These are phyloP conservation scores for Cytidiella melzeri DNA, from an alignment of 768 basidiomycete genomes.

Conservation along the genomic window DNA sequence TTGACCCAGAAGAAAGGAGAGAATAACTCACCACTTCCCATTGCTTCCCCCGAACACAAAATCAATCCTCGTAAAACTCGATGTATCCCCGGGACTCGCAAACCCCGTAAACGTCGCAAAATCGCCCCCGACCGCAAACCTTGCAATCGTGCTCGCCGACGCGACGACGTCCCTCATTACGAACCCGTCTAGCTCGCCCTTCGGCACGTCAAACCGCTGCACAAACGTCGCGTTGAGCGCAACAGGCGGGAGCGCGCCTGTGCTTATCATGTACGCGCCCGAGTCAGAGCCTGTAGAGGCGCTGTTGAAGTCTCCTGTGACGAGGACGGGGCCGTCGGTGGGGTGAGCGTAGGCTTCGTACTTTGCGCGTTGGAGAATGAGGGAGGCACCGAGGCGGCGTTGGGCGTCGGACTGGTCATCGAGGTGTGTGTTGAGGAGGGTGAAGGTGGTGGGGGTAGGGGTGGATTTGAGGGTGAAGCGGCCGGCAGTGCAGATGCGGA, in stretches of 20 bases:
- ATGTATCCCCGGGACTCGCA: constrained; percentile 32
- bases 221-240: constrained; percentile 39
- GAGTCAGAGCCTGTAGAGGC: constrained; percentile 37
- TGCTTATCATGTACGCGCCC: constrained; percentile 46
- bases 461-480: constrained; percentile 27
- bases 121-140: constrained; percentile 36
- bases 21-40: constrained; percentile 34
- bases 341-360: constrained; percentile 36
- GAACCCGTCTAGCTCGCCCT: constrained; percentile 29
- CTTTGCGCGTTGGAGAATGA: constrained; percentile 42
- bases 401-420: constrained; percentile 49
- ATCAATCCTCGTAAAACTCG: constrained; percentile 39
- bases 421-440: constrained; percentile 47
- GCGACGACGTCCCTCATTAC: constrained; percentile 40
- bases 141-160: constrained; percentile 34
- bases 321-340: constrained; percentile 35
- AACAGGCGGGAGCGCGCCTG: constrained; percentile 35
- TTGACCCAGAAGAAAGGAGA: not conserved
- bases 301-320: constrained; percentile 55
- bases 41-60: constrained; percentile 48
- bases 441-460: constrained; percentile 26
- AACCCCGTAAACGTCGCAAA: constrained; percentile 52
- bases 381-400: constrained; percentile 44
- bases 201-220: constrained; percentile 32
- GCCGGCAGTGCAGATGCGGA: constrained; percentile 42